phyloP scores from a whole-genome alignment of 345 rosid genomes.

The Syzygium aqueum region DNA sequence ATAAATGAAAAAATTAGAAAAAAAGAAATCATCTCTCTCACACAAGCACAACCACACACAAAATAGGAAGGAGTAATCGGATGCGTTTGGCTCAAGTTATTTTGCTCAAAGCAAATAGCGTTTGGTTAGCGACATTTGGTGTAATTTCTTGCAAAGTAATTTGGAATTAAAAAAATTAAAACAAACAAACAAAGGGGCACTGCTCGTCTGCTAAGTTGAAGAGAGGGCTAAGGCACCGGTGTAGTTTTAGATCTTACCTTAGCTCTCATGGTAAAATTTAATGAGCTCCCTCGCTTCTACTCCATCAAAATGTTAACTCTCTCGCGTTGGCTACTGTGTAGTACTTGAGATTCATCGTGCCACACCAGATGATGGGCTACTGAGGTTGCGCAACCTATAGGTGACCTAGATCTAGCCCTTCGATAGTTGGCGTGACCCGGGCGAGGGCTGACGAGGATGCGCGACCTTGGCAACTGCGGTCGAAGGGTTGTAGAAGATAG shows the following conservation, averaged over 20 bases:
- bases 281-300: no score
- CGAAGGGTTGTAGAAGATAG: not conserved
- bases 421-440: not conserved
- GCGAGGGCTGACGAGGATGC: not conserved
- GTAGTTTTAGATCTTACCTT: no score
- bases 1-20: no score
- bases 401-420: not conserved
- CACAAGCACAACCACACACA: no score
- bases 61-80: no score
- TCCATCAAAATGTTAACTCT: not conserved
- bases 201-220: not conserved
- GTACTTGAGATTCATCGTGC: not conserved
- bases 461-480: not conserved
- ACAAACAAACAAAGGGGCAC: not conserved
- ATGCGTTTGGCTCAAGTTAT: not conserved
- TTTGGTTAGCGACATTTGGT: not conserved
- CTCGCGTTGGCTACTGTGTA: rapidly evolving
- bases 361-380: not conserved
- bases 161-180: not conserved
- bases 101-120: not conserved
- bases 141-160: not conserved
- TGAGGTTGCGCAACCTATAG: not conserved
- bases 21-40: no score
- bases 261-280: not conserved
- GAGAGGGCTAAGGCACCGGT: not conserved